Evolutionary conservation across 164 flowering plant genomes (phyloP).

Genomic region (Brasenia schreberi): DNA sequence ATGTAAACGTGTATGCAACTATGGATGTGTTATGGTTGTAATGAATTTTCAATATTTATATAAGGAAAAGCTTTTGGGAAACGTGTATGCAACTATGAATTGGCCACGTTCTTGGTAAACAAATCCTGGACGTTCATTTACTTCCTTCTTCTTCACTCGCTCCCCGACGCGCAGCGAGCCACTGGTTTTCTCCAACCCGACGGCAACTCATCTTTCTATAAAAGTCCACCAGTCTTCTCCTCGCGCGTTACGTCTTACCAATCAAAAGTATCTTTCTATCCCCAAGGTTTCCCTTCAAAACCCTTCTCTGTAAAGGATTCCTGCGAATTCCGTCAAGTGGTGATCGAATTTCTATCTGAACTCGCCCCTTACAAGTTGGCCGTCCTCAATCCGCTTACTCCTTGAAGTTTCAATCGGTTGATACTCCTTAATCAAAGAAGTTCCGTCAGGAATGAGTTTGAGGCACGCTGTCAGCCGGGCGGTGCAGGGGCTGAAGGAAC

Average conservation of each 20-base stretch:
- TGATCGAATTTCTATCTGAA: not conserved
- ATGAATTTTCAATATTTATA: too few relatives aligned
- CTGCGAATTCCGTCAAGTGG: not conserved
- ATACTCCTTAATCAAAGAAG: not conserved
- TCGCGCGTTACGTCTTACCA: not conserved
- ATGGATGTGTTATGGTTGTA: too few relatives aligned
- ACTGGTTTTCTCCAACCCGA: not conserved
- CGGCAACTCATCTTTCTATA: not conserved
- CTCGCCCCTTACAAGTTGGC: not conserved
- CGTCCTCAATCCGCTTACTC: not conserved
- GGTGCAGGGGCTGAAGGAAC: slow-evolving; percentile 36
- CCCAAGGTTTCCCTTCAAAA: not conserved
- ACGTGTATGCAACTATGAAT: too few relatives aligned
- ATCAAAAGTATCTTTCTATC: not conserved
- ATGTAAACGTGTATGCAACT: too few relatives aligned
- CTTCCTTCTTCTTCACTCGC: not conserved
- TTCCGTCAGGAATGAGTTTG: slow-evolving; percentile 5
- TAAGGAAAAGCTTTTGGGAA: too few relatives aligned
- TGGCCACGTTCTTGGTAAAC: not conserved
- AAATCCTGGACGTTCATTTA: not conserved
- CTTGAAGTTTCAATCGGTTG: too few relatives aligned
- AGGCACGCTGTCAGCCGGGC: slow-evolving; percentile 12
- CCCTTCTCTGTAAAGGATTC: not conserved
- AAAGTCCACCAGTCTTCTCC: not conserved
- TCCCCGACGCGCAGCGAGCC: not conserved